A percentile compares a stretch with the other conserved stretches of the same genome.
Evolutionary conservation across 2,329 filamentous ascomycete species (phyloP).

Genomic region (Diaporthe caulivora): DNA sequence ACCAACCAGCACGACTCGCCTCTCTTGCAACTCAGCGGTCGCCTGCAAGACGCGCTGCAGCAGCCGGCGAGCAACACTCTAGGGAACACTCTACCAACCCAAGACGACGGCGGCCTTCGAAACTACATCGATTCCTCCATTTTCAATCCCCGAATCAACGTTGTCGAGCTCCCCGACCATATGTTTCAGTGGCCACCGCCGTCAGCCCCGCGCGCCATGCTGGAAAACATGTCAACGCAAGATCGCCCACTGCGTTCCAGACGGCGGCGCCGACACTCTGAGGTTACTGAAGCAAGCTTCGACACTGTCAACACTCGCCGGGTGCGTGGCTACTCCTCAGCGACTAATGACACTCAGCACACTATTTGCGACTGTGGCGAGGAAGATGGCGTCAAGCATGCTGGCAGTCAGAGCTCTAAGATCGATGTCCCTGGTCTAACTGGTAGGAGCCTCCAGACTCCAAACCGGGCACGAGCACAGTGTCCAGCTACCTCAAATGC

Average conservation of each 20-base stretch:
- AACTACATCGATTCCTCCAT: background rate
- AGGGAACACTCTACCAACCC: background rate
- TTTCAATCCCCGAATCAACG: constrained; percentile 13
- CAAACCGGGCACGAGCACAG: background rate
- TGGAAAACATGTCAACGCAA: background rate
- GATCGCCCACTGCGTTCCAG: background rate
- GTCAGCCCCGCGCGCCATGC: constrained; percentile 32
- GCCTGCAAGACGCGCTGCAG: background rate
- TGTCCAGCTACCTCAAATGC: background rate
- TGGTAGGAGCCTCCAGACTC: background rate
- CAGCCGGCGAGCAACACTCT: background rate
- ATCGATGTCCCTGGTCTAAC: background rate
- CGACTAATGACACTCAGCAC: constrained; percentile 1
- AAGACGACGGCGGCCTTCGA: background rate
- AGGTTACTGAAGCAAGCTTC: constrained; percentile 4
- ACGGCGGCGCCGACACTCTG: constrained; percentile 4
- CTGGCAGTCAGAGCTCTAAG: background rate
- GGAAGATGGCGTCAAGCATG: background rate
- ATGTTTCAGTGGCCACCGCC: constrained; percentile 8
- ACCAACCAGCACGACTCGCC: background rate
- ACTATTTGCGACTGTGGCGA: background rate
- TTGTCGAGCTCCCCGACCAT: constrained; percentile 17
- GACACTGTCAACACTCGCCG: constrained; percentile 6
- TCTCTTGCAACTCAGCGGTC: background rate
- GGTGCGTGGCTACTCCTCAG: constrained; percentile 5